Conservation (phyloP, 306 rosid species). For the Trifolium dubium region DNA sequence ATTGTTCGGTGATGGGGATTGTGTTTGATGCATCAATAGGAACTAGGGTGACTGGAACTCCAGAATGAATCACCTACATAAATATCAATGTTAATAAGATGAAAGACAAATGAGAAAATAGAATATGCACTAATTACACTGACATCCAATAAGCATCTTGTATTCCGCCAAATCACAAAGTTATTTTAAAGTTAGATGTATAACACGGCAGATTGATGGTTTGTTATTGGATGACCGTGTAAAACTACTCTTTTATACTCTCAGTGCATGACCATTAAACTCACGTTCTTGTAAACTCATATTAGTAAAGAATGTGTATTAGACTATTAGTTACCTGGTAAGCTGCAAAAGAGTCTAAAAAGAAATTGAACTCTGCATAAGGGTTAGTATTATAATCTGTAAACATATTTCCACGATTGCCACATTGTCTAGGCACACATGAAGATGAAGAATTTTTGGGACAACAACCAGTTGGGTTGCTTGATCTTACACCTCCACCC, state of each 20-base stretch:
- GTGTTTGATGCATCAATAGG: slow-evolving; percentile 95
- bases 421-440: slow-evolving; percentile 77
- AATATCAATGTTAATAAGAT: not conserved
- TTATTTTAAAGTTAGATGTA: no score
- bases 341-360: slow-evolving; percentile 96
- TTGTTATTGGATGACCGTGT: no score
- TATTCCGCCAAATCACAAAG: no score
- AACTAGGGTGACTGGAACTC: slow-evolving; percentile 88
- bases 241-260: no score
- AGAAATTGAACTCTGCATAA: slow-evolving; percentile 86
- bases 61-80: slow-evolving; percentile 85
- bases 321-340: slow-evolving; percentile 76
- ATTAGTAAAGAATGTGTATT: not conserved
- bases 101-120: no score
- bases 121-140: no score
- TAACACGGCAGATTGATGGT: no score
- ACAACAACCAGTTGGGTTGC: slow-evolving; percentile 90
- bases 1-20: slow-evolving; percentile 67
- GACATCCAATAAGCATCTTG: no score
- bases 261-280: no score
- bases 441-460: slow-evolving; percentile 65
- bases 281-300: no score
- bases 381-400: slow-evolving; percentile 73
- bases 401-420: slow-evolving; percentile 81
- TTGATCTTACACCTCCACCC: slow-evolving; percentile 93